Percentiles rank a stretch among this genome's conserved stretches.
phyloP scores from a whole-genome alignment of 257 asterid species.

The Solanum peruvianum region DNA sequence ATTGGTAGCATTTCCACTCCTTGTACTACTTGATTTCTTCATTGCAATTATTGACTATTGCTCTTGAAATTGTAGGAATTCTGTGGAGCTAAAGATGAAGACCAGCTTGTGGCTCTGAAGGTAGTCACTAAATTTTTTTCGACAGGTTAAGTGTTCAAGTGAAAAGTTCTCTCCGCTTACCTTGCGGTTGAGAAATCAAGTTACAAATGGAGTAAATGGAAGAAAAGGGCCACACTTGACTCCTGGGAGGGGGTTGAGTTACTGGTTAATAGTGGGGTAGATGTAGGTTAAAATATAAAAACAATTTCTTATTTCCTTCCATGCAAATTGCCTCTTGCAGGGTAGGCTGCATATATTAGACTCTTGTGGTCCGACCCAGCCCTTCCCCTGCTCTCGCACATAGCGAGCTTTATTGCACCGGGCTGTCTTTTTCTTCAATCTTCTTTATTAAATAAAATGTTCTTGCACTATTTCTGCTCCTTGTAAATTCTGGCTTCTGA shows the following conservation, averaged over 20 bases:
- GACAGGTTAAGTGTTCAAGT: background rate
- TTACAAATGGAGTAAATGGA: background rate
- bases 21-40: background rate
- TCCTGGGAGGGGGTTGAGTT: background rate
- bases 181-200: background rate
- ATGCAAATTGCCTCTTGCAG: background rate
- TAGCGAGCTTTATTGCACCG: background rate
- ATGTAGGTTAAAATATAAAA: background rate
- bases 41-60: constrained; percentile 1
- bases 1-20: background rate
- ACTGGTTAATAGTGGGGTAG: background rate
- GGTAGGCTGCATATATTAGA: background rate
- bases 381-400: background rate
- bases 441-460: background rate
- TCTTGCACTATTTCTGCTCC: background rate
- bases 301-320: background rate
- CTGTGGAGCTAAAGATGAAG: constrained; percentile 23
- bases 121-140: constrained; percentile 14
- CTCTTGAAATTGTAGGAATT: constrained; percentile 45
- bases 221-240: background rate
- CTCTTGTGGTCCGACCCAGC: background rate
- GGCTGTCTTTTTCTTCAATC: background rate
- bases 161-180: background rate
- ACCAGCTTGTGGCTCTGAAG: constrained; percentile 39
- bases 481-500: background rate